Evolutionary conservation across 768 basidiomycete species (phyloP).

Genomic region (Lyophyllum semitale): DNA sequence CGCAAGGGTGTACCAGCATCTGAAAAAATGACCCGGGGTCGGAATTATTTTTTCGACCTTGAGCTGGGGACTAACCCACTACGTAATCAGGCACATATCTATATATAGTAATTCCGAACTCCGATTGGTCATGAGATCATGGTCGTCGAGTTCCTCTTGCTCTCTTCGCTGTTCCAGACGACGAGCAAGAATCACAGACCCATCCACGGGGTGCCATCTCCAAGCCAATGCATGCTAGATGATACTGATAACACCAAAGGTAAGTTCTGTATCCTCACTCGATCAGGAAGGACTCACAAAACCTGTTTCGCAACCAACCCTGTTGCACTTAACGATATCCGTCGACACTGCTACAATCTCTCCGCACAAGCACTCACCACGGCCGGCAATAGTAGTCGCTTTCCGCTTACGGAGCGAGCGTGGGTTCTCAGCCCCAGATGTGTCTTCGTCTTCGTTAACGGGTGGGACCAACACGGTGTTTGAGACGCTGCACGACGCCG

Average conservation of each 20-base stretch:
- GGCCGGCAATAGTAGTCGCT: no score
- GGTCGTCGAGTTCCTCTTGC: background rate
- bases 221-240: background rate
- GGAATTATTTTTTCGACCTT: background rate
- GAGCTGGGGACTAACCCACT: background rate
- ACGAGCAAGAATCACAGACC: background rate
- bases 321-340: background rate
- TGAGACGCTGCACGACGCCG: no score
- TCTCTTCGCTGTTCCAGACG: background rate
- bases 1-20: background rate
- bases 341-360: no score
- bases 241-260: background rate
- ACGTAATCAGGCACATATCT: slow-evolving; percentile 1
- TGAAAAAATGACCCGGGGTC: background rate
- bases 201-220: background rate
- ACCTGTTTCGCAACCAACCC: background rate
- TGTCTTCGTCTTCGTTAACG: no score
- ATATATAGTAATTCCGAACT: background rate
- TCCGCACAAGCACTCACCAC: no score
- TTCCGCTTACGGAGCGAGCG: no score
- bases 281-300: background rate
- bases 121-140: background rate
- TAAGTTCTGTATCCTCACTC: background rate
- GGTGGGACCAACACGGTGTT: no score
- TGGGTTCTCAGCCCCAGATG: no score